Percentiles rank a stretch among this genome's conserved stretches.
Evolutionary conservation across 2,329 filamentous ascomycete genomes (phyloP).

Genomic region (Xylariaceae sp.): DNA sequence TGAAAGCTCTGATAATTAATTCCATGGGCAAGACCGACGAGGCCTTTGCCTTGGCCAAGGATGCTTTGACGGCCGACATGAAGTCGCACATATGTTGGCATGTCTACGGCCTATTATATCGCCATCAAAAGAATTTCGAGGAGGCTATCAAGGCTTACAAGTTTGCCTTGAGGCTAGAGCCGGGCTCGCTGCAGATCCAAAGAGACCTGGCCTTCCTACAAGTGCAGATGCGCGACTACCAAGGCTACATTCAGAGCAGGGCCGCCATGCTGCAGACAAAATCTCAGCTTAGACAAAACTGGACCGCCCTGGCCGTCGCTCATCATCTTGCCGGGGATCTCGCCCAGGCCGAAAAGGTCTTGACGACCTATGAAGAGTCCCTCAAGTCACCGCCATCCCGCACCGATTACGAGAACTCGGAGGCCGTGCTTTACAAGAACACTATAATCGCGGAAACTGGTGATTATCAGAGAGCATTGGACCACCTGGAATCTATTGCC

Average conservation of each 20-base stretch:
- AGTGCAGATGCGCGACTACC: conserved; percentile 93
- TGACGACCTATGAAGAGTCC: conserved; percentile 90
- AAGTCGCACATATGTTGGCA: conserved; percentile 99
- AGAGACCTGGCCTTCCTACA: conserved; percentile 89
- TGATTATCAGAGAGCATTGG: conserved; percentile 73
- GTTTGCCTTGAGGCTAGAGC: conserved; percentile 86
- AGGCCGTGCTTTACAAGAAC: conserved; percentile 94
- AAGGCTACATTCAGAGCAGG: conserved; percentile 86
- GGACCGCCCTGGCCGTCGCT: conserved; percentile 94
- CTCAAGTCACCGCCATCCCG: conserved; percentile 74
- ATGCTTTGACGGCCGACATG: conserved; percentile 92
- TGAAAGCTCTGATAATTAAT: conserved; percentile 97
- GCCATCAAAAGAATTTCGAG: conserved; percentile 94
- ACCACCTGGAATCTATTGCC: conserved; percentile 73
- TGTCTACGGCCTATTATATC: conserved; percentile 91
- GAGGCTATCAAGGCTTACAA: conserved; percentile 99
- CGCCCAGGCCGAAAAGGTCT: conserved; percentile 78
- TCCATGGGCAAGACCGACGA: conserved; percentile 87
- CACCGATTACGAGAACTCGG: conserved; percentile 84
- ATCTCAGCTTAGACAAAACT: conserved; percentile 80
- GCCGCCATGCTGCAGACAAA: conserved; percentile 80
- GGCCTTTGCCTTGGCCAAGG: conserved; percentile 87
- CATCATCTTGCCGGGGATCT: conserved; percentile 87
- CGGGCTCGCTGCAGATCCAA: conserved; percentile 91
- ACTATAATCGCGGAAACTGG: conserved; percentile 86